Evolutionary conservation across 768 basidiomycete species (phyloP), one percentile per base, ranked within the genome.

Genomic region (Boletus bicolor): DNA sequence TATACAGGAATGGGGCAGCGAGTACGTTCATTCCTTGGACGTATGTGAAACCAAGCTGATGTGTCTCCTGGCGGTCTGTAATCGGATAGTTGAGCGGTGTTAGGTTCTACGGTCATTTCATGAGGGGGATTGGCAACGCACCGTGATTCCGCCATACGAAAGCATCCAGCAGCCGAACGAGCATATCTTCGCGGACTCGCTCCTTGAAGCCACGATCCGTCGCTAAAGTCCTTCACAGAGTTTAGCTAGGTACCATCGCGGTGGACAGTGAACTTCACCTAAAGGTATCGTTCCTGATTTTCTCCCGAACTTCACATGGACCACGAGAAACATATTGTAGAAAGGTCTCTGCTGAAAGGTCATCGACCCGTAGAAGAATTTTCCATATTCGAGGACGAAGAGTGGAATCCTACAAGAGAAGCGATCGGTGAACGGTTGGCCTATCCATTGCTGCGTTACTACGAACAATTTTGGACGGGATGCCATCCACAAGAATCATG

Each of bases 21-120:
- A 99, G 85, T 46, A 98, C 97, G 69, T 99, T 99, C 93, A 97
- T 98, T 32, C 97, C 97, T 73, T 99, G 96, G 9, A 99, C 95
- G 65, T 98, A 99, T 32, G 91, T 93, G 72, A 98, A 97, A 9
- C 84, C 91, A 41, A 92, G 80, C 54, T 85, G 85, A n/a, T 89
- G 82, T 1, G 76, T 77, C 64, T 91, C 89, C 71, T 88, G 86
- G 59, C 84, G 78, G 64, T 93, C 91, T 93, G 61, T 9, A 57
- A 37, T 47, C 28, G 26, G 28, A 51, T 19, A 30, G 19, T 34
- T 30, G 15, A 44, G 51, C 15, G 26, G 28, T 34, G 36, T 34
- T 45, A 17, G 30, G 34, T 14, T 30, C 32, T 19, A 35, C 19
- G 8, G 19, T 44, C 24, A 35, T n/a, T 32, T 39, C 28, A 21